Conservation (phyloP, 192 early-diverging fungal genomes). For the Rhizoclosmatium sp. region DNA sequence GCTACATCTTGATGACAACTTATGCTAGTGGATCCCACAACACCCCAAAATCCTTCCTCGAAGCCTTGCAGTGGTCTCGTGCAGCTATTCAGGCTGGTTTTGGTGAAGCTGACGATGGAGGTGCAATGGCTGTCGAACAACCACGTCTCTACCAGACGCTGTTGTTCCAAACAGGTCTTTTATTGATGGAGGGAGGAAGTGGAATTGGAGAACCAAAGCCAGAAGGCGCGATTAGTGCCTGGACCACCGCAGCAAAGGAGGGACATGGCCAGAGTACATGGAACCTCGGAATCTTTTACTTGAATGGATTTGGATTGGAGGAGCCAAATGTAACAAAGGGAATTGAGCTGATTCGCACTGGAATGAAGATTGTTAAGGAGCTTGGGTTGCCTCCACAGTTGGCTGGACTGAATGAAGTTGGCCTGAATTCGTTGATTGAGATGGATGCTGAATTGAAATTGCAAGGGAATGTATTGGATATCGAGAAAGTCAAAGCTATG, state of each 20-base stretch:
- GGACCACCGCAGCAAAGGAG: constrained; percentile 27
- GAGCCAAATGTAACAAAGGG: constrained; percentile 42
- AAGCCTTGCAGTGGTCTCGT: constrained; percentile 40
- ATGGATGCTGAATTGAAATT: constrained; percentile 38
- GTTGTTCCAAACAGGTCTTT: constrained; percentile 43
- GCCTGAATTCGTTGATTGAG: constrained; percentile 32
- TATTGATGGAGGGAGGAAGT: constrained; percentile 47
- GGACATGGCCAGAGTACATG: constrained; percentile 47
- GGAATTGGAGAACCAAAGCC: constrained; percentile 48
- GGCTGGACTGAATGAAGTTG: constrained; percentile 35
- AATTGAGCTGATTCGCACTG: constrained; percentile 40
- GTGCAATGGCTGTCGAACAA: constrained; percentile 32
- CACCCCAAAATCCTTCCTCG: constrained; percentile 20
- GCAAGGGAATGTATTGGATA: constrained; percentile 42
- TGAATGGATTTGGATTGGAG: constrained; percentile 53
- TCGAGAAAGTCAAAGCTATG: constrained; percentile 31
- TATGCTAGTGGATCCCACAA: constrained; percentile 43
- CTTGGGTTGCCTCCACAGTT: constrained; percentile 48
- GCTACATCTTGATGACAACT: constrained; percentile 49
- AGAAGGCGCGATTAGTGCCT: constrained; percentile 24
- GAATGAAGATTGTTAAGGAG: constrained; percentile 32
- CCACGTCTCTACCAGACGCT: constrained; percentile 36
- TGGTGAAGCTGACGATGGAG: constrained; percentile 30
- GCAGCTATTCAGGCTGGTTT: constrained; percentile 16
- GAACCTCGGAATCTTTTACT: constrained; percentile 51